Evolutionary conservation across 139 green algal genomes (phyloP).

Genomic region (Coelastrella sp.): DNA sequence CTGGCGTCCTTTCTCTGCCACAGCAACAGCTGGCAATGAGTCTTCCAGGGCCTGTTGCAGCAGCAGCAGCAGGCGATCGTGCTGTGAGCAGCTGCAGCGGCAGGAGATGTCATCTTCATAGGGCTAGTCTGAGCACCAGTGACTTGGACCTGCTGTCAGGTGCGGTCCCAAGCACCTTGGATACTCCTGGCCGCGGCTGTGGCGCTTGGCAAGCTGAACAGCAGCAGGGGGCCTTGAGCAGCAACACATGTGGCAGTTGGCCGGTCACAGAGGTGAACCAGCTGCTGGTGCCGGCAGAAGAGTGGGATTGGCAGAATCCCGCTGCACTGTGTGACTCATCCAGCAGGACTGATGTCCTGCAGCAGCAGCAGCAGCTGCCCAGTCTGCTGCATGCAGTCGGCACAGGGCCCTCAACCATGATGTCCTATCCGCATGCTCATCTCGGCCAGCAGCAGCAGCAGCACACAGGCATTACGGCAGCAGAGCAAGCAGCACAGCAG

Average conservation of each 20-base stretch:
- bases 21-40: background rate
- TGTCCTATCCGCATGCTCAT: background rate
- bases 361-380: too few relatives aligned
- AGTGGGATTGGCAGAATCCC: too few relatives aligned
- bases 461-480: background rate
- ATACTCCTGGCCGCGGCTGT: background rate
- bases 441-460: background rate
- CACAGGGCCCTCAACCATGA: too few relatives aligned
- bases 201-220: background rate
- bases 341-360: too few relatives aligned
- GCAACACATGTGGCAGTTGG: too few relatives aligned
- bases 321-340: too few relatives aligned
- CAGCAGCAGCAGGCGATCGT: background rate
- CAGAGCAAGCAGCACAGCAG: background rate
- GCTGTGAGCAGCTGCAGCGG: constrained; percentile 12
- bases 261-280: too few relatives aligned
- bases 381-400: too few relatives aligned
- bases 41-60: background rate
- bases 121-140: background rate
- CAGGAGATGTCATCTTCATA: background rate
- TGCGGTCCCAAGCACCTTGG: background rate
- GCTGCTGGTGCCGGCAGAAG: too few relatives aligned
- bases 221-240: background rate
- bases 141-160: background rate
- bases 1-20: background rate